Evolutionary conservation across 176 grass and related monocot genomes (phyloP), one percentile per base, ranked within the genome.

Genomic region (Oryza coarctata): DNA sequence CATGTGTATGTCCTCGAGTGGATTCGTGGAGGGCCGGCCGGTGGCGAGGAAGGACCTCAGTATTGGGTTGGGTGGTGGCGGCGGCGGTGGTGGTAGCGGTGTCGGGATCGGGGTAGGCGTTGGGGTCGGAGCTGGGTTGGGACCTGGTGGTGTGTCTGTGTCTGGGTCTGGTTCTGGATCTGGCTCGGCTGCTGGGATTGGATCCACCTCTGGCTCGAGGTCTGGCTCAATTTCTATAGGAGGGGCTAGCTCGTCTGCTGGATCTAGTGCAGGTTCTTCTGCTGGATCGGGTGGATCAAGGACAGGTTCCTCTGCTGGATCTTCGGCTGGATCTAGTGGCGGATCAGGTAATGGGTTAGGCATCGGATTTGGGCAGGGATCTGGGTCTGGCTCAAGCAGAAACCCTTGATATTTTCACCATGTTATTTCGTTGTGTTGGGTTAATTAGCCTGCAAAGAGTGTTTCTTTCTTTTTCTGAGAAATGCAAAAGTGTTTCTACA

Each of bases 261-360:
- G 82, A 11, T 97, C 91, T 0, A 71, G 71, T 1, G 82, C 91
- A 0, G 85, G 91, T 2, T 90, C 91, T 0, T 87, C 43, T 0
- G 64, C 86, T 0, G 88, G 89, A 0, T 93, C 87, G 0, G 63
- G 34, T 28, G 84, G 76, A 3, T 82, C 89, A 0, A 71, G 78
- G 6, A 74, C 67, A 0, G 93, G 90, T 7, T 97, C 94, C 0
- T 93, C 84, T 0, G 94, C 88, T 3, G 92, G 92, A 1, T 94
- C 89, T 0, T 77, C 50, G 0, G 83, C 83, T 0, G 89, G 87
- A 4, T 94, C 83, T 0, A 49, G 73, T 45, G 78, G 85, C 0
- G 91, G 86, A 17, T 65, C 45, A 2, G 86, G 74, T 1, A 2
- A 3, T 12, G 87, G 87, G 5, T 73, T 68, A 0, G 93, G 90